A percentile compares a stretch with the other conserved stretches of the same genome.
These are phyloP conservation scores for Taphrina deformans DNA, from an alignment of 1,139 yeast genomes.

Conservation along the genomic window DNA sequence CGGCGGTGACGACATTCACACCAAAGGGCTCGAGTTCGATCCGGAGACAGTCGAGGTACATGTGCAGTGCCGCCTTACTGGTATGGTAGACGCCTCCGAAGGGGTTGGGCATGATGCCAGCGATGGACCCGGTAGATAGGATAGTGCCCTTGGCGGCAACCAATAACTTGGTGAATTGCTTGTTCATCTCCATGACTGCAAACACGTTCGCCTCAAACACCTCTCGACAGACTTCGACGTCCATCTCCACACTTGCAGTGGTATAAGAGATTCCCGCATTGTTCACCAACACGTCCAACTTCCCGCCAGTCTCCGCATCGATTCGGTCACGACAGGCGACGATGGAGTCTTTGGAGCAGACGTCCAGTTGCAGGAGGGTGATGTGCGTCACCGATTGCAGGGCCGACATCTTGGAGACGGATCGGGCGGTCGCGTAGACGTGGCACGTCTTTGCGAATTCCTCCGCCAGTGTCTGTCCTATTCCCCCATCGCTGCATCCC, in stretches of 20 bases:
- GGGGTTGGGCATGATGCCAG: conserved; percentile 69
- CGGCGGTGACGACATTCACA: conserved; percentile 67
- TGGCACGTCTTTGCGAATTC: conserved; percentile 52
- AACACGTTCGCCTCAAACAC: conserved; percentile 69
- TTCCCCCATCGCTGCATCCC: conserved; percentile 75
- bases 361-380: conserved; percentile 53
- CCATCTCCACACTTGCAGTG: conserved; percentile 67
- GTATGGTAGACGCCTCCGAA: conserved; percentile 69
- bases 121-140: conserved; percentile 72
- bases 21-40: conserved; percentile 72
- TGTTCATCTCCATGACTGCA: conserved; percentile 64
- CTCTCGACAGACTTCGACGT: conserved; percentile 56
- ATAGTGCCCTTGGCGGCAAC: conserved; percentile 70
- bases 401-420: conserved; percentile 62
- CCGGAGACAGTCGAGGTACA: conserved; percentile 62
- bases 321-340: conserved; percentile 49
- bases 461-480: conserved; percentile 66
- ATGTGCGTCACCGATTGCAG: conserved; percentile 48
- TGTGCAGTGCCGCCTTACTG: conserved; percentile 74
- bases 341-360: conserved; percentile 57
- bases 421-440: conserved; percentile 74
- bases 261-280: conserved; percentile 73
- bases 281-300: conserved; percentile 61
- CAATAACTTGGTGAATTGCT: conserved; percentile 59
- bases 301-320: conserved; percentile 23